Conservation (phyloP, 495 filamentous ascomycete genomes). For the Hypoxylon fuscum region DNA sequence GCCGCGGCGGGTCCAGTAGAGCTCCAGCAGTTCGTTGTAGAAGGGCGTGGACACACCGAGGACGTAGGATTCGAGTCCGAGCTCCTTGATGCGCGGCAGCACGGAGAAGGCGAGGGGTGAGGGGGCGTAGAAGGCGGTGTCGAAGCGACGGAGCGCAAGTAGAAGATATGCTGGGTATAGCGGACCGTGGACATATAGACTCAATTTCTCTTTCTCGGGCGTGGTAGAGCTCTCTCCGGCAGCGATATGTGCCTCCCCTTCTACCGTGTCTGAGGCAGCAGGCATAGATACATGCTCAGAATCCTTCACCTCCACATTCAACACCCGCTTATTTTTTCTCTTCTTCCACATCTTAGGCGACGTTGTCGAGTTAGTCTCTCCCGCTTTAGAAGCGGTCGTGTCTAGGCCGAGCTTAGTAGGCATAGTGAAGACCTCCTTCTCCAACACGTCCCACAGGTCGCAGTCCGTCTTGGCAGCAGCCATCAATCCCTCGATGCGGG, state of each 20-base stretch:
- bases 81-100: constrained; percentile 73
- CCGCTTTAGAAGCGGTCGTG: background rate
- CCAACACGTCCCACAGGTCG: constrained; percentile 76
- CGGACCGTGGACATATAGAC: constrained; percentile 65
- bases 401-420: constrained; percentile 53
- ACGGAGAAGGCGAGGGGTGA: constrained; percentile 70
- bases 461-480: constrained; percentile 65
- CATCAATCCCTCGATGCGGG: constrained; percentile 60
- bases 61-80: constrained; percentile 74
- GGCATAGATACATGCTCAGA: background rate
- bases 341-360: constrained; percentile 8
- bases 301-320: background rate
- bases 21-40: constrained; percentile 75
- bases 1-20: constrained; percentile 69
- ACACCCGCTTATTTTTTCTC: background rate
- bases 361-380: constrained; percentile 13
- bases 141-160: constrained; percentile 69
- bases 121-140: constrained; percentile 62
- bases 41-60: constrained; percentile 76
- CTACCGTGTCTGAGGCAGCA: background rate
- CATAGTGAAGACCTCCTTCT: constrained; percentile 73
- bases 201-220: constrained; percentile 49
- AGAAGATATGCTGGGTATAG: constrained; percentile 75
- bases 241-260: background rate
- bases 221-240: constrained; percentile 8